Percentiles rank a stretch among this genome's conserved stretches.
Evolutionary conservation across 257 asterid genomes (phyloP).

Genomic region (Mitragyna speciosa): DNA sequence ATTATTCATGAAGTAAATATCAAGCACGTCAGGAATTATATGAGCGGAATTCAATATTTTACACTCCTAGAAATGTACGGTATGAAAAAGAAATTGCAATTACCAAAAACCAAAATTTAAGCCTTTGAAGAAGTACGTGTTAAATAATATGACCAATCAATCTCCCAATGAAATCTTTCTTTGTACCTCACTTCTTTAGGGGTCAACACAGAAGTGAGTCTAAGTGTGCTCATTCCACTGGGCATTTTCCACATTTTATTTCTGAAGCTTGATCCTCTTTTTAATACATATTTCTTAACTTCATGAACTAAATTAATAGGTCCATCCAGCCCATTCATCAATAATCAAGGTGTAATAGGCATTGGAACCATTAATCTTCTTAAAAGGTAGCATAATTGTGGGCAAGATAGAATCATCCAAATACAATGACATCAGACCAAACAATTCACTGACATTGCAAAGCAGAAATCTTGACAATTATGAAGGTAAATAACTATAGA

Average conservation of each 20-base stretch:
- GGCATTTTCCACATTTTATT: no score
- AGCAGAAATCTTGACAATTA: background rate
- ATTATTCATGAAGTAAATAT: background rate
- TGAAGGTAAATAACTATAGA: no score
- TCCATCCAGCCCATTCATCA: background rate
- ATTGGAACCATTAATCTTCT: background rate
- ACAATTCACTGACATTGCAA: background rate
- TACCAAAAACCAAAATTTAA: no score
- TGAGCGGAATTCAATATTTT: background rate
- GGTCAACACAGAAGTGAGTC: no score
- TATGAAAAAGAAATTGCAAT: background rate
- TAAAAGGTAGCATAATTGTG: background rate
- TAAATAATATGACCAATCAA: no score
- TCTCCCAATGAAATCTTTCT: no score
- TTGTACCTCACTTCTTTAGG: no score
- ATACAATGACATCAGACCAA: background rate
- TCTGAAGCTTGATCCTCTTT: background rate
- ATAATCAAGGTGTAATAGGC: background rate
- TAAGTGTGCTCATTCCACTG: no score
- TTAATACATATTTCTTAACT: background rate
- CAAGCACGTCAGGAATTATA: background rate
- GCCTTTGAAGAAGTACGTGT: no score
- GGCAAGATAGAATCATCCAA: background rate
- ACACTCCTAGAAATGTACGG: background rate
- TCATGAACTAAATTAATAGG: background rate